Evolutionary conservation across 345 rosid species (phyloP).

Genomic region (Eutrema heterophyllum): DNA sequence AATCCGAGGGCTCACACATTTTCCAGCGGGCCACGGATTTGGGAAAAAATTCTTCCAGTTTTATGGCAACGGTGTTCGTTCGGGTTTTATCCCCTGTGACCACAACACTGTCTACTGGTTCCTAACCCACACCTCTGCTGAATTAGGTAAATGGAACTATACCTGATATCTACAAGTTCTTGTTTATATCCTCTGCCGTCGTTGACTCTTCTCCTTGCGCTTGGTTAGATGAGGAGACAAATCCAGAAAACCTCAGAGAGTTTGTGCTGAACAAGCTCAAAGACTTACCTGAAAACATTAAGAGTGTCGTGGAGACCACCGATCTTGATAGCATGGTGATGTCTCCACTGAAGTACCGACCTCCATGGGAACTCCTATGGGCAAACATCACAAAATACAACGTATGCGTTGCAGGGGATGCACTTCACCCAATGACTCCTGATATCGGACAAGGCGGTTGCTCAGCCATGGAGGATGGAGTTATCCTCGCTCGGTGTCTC

Average conservation of each 20-base stretch:
- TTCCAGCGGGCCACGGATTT: slow-evolving; percentile 37
- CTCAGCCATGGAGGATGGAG: slow-evolving; percentile 60
- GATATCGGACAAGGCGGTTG: slow-evolving; percentile 73
- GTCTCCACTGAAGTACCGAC: slow-evolving; percentile 37
- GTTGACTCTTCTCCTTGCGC: slow-evolving; percentile 10
- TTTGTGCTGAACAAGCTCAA: slow-evolving; percentile 40
- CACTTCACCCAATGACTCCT: slow-evolving; percentile 73
- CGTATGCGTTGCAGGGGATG: slow-evolving; percentile 66
- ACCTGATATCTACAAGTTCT: background rate
- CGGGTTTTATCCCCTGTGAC: slow-evolving; percentile 51
- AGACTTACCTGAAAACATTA: slow-evolving; percentile 34
- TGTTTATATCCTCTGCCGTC: background rate
- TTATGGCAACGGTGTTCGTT: slow-evolving; percentile 45
- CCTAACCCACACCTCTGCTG: slow-evolving; percentile 35
- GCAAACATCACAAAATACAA: slow-evolving; percentile 53
- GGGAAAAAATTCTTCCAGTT: slow-evolving; percentile 32
- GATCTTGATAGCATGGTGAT: slow-evolving; percentile 29
- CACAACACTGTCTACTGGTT: slow-evolving; percentile 43
- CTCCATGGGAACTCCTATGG: slow-evolving; percentile 60
- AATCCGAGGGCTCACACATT: slow-evolving; percentile 45
- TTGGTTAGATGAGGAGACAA: slow-evolving; percentile 23
- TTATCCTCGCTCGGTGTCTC: slow-evolving; percentile 62
- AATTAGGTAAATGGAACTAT: slow-evolving; percentile 10
- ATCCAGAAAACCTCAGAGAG: slow-evolving; percentile 38
- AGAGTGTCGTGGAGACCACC: slow-evolving; percentile 36